Evolutionary conservation across 2,329 filamentous ascomycete genomes (phyloP).

Genomic region (Phaeosphaeriaceae sp.): DNA sequence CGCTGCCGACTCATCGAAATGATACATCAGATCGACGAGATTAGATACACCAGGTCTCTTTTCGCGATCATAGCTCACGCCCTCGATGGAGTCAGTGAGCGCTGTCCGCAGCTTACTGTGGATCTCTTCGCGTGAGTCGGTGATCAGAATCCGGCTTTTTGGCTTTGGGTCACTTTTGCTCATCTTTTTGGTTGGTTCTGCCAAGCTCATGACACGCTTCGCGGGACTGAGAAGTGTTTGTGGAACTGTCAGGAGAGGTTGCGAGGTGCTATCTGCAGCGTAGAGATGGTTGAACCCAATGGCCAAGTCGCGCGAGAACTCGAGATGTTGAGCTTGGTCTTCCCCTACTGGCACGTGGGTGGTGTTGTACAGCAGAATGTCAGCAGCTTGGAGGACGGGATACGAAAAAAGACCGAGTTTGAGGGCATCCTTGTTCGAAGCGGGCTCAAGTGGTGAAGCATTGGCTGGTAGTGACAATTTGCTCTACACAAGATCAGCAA

Average conservation of each 20-base stretch:
- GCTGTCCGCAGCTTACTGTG: conserved; percentile 73
- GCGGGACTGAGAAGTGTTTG: conserved; percentile 60
- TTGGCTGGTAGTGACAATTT: conserved; percentile 73
- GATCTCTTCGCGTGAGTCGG: conserved; percentile 71
- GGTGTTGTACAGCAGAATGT: conserved; percentile 83
- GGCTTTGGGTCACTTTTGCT: conserved; percentile 82
- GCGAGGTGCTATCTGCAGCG: conserved; percentile 47
- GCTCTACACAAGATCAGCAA: conserved; percentile 49
- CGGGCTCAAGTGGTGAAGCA: conserved; percentile 62
- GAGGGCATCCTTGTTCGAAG: conserved; percentile 63
- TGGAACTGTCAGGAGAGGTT: conserved; percentile 26
- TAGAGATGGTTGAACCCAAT: conserved; percentile 87
- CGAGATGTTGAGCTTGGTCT: conserved; percentile 91
- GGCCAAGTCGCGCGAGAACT: conserved; percentile 87
- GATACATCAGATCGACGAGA: conserved; percentile 78
- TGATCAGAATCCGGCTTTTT: conserved; percentile 82
- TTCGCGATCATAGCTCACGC: conserved; percentile 74
- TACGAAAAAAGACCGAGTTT: conserved; percentile 95
- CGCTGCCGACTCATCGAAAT: conserved; percentile 62
- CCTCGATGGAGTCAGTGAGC: conserved; percentile 74
- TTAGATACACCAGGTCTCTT: conserved; percentile 85
- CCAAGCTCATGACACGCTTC: conserved; percentile 89
- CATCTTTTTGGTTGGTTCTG: conserved; percentile 83
- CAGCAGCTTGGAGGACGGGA: conserved; percentile 92
- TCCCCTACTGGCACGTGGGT: conserved; percentile 97